phyloP scores from a whole-genome alignment of 1,284 basidiomycete species.

The Cystobasidiaceae sp. region DNA sequence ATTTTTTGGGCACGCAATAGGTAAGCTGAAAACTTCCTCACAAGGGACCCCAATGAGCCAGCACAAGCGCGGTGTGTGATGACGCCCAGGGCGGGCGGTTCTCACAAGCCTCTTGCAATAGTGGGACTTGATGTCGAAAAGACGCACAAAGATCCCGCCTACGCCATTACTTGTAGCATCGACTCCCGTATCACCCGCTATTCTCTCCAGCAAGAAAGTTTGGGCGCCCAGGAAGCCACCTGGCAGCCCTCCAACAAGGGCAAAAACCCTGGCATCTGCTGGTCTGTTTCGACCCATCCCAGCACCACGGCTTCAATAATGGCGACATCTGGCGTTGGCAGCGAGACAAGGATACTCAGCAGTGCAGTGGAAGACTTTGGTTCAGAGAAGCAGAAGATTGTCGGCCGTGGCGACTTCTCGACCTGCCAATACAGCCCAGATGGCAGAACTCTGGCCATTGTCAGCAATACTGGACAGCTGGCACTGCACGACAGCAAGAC shows the following conservation, averaged over 20 bases:
- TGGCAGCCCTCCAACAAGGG: neutral
- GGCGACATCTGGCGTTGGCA: constrained; percentile 36
- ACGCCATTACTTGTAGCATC: constrained; percentile 10
- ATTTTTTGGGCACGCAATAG: too few relatives aligned
- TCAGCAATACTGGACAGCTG: constrained; percentile 36
- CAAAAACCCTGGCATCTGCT: constrained; percentile 12
- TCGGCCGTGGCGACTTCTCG: constrained; percentile 37
- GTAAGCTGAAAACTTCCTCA: neutral
- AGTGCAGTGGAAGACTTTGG: constrained; percentile 36
- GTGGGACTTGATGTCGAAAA: constrained; percentile 22
- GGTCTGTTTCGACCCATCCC: constrained; percentile 32
- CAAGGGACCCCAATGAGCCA: constrained; percentile 19
- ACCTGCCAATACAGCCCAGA: constrained; percentile 36
- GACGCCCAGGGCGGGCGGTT: neutral
- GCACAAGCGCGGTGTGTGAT: constrained; percentile 1
- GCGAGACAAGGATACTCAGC: constrained; percentile 33
- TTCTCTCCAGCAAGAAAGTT: neutral
- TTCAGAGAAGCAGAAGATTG: constrained; percentile 33
- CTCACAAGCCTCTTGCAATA: neutral
- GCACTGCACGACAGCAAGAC: constrained; percentile 35
- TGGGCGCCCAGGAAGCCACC: constrained; percentile 23
- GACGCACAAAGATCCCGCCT: neutral
- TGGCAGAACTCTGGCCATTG: constrained; percentile 37
- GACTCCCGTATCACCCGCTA: constrained; percentile 15
- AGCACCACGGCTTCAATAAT: constrained; percentile 30